phyloP scores from a whole-genome alignment of 2,329 filamentous ascomycete species.

The Phymatotrichopsis omnivora region DNA sequence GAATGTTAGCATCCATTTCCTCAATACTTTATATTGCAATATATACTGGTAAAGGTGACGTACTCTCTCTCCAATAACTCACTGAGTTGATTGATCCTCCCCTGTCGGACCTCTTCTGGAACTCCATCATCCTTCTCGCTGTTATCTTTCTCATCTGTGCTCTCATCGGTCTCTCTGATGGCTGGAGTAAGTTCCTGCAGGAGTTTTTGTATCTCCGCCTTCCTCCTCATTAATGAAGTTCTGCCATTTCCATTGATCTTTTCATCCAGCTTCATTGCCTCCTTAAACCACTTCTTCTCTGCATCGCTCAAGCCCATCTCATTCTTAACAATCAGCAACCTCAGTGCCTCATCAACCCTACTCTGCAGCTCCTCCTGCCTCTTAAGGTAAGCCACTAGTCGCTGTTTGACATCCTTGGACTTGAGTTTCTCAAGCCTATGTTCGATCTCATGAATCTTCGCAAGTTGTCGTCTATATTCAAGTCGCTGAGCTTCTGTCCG shows the following conservation, averaged over 20 bases:
- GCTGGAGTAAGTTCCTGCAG: slow-evolving; percentile 7
- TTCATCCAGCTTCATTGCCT: slow-evolving; percentile 22
- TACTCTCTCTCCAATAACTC: slow-evolving; percentile 26
- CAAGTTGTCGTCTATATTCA: slow-evolving; percentile 24
- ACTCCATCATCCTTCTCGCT: slow-evolving; percentile 16
- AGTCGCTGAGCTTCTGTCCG: slow-evolving; percentile 24
- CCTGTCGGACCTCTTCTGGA: slow-evolving; percentile 22
- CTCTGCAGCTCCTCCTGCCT: slow-evolving; percentile 25
- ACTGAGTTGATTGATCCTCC: slow-evolving; percentile 19
- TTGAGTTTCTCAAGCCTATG: slow-evolving; percentile 13
- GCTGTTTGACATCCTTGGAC: slow-evolving; percentile 12
- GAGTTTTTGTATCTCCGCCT: slow-evolving; percentile 8
- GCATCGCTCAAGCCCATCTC: slow-evolving; percentile 23
- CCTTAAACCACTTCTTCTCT: slow-evolving; percentile 25
- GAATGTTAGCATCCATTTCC: slow-evolving; percentile 8
- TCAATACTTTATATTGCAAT: neutral
- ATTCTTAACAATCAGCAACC: slow-evolving; percentile 17
- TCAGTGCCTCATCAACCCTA: slow-evolving; percentile 22
- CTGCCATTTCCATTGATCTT: slow-evolving; percentile 13
- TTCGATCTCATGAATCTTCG: slow-evolving; percentile 17
- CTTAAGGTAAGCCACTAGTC: slow-evolving; percentile 19
- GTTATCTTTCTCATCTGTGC: slow-evolving; percentile 6
- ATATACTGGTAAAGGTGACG: slow-evolving; percentile 6
- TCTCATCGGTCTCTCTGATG: slow-evolving; percentile 5
- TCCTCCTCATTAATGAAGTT: slow-evolving; percentile 5